Evolutionary conservation across 2,329 filamentous ascomycete species (phyloP).

Genomic region (Microascus cirrosus): DNA sequence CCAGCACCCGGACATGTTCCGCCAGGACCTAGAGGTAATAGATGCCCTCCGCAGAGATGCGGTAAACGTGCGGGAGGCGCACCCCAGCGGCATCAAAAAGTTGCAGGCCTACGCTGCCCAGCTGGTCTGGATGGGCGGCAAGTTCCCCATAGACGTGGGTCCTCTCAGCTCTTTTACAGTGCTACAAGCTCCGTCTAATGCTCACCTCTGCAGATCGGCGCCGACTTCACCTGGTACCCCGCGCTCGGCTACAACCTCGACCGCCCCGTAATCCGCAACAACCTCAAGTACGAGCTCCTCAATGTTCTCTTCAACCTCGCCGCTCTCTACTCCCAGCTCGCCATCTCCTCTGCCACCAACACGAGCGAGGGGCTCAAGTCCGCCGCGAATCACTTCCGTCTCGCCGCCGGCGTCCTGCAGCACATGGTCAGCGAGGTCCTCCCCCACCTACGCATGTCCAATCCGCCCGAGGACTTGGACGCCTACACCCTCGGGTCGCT

Average conservation of each 20-base stretch:
- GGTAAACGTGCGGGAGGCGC: conserved; percentile 80
- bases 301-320: conserved; percentile 92
- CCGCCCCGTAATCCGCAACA: conserved; percentile 55
- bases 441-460: conserved; percentile 68
- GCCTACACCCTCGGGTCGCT: conserved; percentile 73
- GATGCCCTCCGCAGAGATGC: conserved; percentile 75
- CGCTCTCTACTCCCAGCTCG: conserved; percentile 86
- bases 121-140: conserved; percentile 83
- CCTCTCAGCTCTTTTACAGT: not conserved
- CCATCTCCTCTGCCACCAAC: conserved; percentile 65
- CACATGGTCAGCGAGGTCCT: conserved; percentile 69
- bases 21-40: conserved; percentile 72
- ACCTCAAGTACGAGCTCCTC: conserved; percentile 72
- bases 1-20: conserved; percentile 96
- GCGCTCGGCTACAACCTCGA: conserved; percentile 82
- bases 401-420: conserved; percentile 71
- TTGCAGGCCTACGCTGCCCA: conserved; percentile 88
- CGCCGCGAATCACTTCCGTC: conserved; percentile 82
- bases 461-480: conserved; percentile 94
- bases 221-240: conserved; percentile 94
- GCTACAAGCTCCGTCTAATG: not conserved
- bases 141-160: conserved; percentile 86
- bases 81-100: conserved; percentile 75
- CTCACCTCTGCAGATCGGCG: conserved; percentile 55
- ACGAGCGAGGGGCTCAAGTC: conserved; percentile 75